Evolutionary conservation across 1,284 basidiomycete species (phyloP).

Genomic region (Ganoderma meredithae): DNA sequence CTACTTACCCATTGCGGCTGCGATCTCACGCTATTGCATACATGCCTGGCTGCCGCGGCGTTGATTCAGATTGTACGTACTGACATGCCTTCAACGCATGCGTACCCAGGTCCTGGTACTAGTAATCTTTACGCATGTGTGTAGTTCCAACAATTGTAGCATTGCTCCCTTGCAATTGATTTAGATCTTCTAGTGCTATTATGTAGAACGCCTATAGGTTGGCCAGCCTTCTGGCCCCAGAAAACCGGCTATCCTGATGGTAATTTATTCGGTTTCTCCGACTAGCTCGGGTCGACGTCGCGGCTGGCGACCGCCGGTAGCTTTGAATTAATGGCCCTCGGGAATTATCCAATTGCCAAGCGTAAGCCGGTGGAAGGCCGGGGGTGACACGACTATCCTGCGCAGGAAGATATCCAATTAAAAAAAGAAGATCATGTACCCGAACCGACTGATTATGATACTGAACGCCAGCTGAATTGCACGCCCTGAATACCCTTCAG

Average conservation of each 20-base stretch:
- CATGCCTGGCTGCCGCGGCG: background rate
- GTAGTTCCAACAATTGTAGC: constrained; percentile 12
- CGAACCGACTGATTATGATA: background rate
- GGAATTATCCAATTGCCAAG: background rate
- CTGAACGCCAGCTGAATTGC: constrained; percentile 1
- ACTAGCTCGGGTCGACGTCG: background rate
- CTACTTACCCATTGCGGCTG: background rate
- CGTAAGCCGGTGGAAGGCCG: background rate
- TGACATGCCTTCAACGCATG: background rate
- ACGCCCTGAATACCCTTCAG: background rate
- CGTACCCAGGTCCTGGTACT: background rate
- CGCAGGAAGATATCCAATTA: background rate
- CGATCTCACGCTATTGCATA: background rate
- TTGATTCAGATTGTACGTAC: background rate
- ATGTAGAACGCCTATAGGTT: background rate
- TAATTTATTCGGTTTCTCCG: background rate
- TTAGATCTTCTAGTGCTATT: background rate
- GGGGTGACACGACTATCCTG: background rate
- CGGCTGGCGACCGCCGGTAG: background rate
- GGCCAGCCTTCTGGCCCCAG: background rate
- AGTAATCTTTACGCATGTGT: background rate
- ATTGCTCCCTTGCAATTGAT: background rate
- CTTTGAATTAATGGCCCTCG: background rate
- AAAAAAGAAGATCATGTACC: background rate
- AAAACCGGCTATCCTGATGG: background rate